Percentiles rank a stretch among this genome's conserved stretches.
Evolutionary conservation across 2,329 filamentous ascomycete genomes (phyloP).

Genomic region (Aspergillus alliaceus): DNA sequence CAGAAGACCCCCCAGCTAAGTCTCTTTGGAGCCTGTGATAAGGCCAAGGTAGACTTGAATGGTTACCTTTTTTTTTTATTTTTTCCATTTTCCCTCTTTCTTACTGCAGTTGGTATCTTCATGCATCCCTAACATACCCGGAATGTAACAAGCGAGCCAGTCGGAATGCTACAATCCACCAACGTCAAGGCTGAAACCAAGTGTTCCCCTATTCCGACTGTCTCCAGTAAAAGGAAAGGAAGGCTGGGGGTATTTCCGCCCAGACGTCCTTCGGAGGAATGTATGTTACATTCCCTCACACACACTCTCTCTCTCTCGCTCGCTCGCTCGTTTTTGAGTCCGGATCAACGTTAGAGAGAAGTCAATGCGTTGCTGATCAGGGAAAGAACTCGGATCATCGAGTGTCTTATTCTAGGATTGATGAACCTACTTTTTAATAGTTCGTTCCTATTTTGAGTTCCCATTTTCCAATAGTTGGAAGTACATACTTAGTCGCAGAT

Average conservation of each 20-base stretch:
- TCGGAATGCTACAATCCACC: background rate
- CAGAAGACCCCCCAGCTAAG: background rate
- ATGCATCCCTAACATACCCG: background rate
- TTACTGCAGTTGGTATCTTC: too few species aligned
- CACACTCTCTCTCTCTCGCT: too few species aligned
- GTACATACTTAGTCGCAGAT: too few species aligned
- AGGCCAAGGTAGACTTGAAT: background rate
- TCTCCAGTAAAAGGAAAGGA: too few species aligned
- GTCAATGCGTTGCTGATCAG: conserved; percentile 7
- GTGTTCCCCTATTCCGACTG: too few species aligned
- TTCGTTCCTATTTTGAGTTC: background rate
- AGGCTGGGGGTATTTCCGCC: too few species aligned
- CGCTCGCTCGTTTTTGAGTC: background rate
- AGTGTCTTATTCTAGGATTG: background rate
- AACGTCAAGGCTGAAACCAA: conserved; percentile 8
- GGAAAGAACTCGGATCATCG: conserved; percentile 4
- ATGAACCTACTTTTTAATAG: background rate
- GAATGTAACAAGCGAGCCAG: conserved; percentile 3
- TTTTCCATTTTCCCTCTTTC: too few species aligned
- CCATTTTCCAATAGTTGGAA: too few species aligned
- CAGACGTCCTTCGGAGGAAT: too few species aligned
- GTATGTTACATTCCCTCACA: too few species aligned
- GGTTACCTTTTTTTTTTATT: too few species aligned
- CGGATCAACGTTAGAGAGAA: background rate
- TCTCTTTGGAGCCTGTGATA: too few species aligned